phyloP scores from a whole-genome alignment of 75 land plant species.

The Selaginella moellendorffii region DNA sequence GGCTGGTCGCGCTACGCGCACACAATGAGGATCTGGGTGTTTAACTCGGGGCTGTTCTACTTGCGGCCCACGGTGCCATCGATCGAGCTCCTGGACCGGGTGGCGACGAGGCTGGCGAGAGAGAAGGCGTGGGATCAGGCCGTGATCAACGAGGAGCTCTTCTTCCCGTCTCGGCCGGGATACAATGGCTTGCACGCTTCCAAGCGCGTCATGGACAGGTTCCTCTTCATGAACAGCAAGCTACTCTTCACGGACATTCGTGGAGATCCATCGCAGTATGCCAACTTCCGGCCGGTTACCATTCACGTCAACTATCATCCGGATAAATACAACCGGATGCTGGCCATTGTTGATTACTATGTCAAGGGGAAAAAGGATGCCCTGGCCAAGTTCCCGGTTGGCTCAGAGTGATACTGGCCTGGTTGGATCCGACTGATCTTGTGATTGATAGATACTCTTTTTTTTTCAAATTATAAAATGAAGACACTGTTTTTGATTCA shows the following conservation, averaged over 20 bases:
- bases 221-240: constrained; percentile 86
- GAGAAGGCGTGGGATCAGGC: constrained; percentile 91
- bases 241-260: constrained; percentile 73
- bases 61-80: constrained; percentile 79
- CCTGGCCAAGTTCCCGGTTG: constrained; percentile 64
- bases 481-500: no score
- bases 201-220: constrained; percentile 67
- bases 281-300: constrained; percentile 60
- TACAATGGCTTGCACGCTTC: constrained; percentile 90
- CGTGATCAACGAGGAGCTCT: constrained; percentile 91
- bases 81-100: constrained; percentile 93
- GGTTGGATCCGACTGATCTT: no score
- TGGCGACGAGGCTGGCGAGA: constrained; percentile 47
- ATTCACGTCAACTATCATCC: constrained; percentile 95
- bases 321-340: constrained; percentile 74
- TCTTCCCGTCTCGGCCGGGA: constrained; percentile 83
- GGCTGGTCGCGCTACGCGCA: constrained; percentile 97
- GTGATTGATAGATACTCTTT: no score
- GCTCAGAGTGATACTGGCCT: constrained; percentile 61
- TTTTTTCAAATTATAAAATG: no score
- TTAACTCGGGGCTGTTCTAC: constrained; percentile 90
- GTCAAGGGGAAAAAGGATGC: constrained; percentile 76
- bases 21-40: constrained; percentile 98
- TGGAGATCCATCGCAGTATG: constrained; percentile 39
- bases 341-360: constrained; percentile 68